Conservation (phyloP, 371 early-diverging fungal genomes). For the Chytridium lagenaria region DNA sequence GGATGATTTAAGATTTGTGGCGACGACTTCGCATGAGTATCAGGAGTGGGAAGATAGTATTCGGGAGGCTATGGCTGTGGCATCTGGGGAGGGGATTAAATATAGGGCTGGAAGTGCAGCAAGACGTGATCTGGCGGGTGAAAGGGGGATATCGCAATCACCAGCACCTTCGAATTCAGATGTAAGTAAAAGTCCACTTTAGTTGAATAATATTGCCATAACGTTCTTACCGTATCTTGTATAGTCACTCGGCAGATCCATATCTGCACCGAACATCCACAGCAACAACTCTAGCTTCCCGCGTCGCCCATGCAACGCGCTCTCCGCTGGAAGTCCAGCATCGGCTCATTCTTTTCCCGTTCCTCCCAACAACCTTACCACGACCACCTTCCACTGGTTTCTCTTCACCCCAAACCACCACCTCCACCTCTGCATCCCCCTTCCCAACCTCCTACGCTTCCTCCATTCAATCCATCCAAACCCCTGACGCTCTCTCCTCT, state of each 20-base stretch:
- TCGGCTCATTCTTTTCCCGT: background rate
- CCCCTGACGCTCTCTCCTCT: background rate
- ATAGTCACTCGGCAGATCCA: background rate
- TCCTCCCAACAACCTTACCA: background rate
- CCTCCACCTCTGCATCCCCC: background rate
- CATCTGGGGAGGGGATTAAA: background rate
- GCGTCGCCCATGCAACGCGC: background rate
- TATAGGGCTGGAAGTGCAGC: background rate
- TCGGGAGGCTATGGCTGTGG: constrained; percentile 7
- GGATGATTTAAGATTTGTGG: constrained; percentile 19
- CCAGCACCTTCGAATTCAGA: background rate
- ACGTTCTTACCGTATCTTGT: too few species aligned
- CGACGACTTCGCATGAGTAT: constrained; percentile 25
- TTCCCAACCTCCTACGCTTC: background rate
- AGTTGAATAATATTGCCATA: too few species aligned
- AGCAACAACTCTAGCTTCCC: background rate
- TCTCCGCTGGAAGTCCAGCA: background rate
- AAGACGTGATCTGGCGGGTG: background rate
- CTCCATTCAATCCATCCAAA: background rate
- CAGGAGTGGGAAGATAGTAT: constrained; percentile 31
- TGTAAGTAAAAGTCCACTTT: too few species aligned
- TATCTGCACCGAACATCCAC: background rate
- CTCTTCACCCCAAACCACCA: background rate
- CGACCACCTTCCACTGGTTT: background rate
- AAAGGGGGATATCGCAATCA: background rate